Evolutionary conservation across 1,284 basidiomycete species (phyloP).

Genomic region (Tilletia indica): DNA sequence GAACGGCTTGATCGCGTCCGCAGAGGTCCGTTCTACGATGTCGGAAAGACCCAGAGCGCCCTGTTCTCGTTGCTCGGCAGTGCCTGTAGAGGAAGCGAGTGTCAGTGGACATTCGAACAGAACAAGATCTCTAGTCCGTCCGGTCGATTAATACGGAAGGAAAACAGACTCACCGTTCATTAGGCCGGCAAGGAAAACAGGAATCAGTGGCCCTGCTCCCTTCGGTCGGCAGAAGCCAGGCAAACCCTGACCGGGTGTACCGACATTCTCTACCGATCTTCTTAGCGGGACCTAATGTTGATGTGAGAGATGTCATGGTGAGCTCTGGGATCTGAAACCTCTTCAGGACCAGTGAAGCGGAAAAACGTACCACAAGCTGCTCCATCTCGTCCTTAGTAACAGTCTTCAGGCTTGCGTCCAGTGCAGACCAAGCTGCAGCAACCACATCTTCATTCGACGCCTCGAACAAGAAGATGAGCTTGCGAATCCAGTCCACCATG

Average conservation of each 20-base stretch:
- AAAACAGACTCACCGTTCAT: constrained; percentile 53
- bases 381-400: constrained; percentile 90
- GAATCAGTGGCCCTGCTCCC: constrained; percentile 81
- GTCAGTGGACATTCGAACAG: background rate
- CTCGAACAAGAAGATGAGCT: constrained; percentile 80
- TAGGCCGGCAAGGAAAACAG: constrained; percentile 80
- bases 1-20: constrained; percentile 88
- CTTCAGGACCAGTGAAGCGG: background rate
- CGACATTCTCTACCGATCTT: constrained; percentile 80
- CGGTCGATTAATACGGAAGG: too few relatives aligned
- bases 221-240: constrained; percentile 86
- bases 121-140: too few relatives aligned
- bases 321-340: constrained; percentile 26
- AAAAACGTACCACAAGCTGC: constrained; percentile 50
- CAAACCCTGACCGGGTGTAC: constrained; percentile 73
- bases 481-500: constrained; percentile 91
- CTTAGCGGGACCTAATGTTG: constrained; percentile 70
- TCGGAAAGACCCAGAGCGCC: constrained; percentile 93
- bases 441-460: constrained; percentile 74
- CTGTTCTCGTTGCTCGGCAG: constrained; percentile 69
- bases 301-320: constrained; percentile 61
- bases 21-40: constrained; percentile 83
- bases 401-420: constrained; percentile 86
- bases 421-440: constrained; percentile 75
- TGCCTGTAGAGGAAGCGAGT: constrained; percentile 36